Evolutionary conservation across 371 early-diverging fungal species (phyloP).

Genomic region (Dentiscutata heterogama): DNA sequence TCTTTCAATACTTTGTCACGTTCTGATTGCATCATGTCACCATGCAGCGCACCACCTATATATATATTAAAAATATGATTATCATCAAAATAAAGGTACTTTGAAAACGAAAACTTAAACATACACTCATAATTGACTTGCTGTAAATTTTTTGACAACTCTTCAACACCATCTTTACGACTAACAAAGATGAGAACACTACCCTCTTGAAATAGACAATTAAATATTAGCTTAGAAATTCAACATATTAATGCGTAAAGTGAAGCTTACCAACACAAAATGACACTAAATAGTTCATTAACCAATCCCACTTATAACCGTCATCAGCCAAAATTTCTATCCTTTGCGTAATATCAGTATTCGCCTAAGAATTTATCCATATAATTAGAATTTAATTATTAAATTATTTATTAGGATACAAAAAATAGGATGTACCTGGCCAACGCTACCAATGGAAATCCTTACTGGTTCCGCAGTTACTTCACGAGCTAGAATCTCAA

Average conservation of each 20-base stretch:
- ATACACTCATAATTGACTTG: constrained; percentile 66
- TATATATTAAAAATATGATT: not conserved
- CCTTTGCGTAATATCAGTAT: constrained; percentile 82
- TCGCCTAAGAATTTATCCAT: constrained; percentile 58
- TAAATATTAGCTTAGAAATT: too few relatives aligned
- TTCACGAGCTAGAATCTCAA: constrained; percentile 91
- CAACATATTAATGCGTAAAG: not conserved
- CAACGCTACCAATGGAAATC: constrained; percentile 79
- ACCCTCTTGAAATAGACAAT: constrained; percentile 55
- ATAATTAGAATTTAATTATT: not conserved
- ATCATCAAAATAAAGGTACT: not conserved
- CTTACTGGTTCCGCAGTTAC: constrained; percentile 93
- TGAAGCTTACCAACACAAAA: constrained; percentile 64
- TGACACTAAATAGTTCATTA: constrained; percentile 60
- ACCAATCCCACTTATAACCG: constrained; percentile 73
- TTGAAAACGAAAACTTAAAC: constrained; percentile 41
- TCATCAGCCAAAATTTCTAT: constrained; percentile 73
- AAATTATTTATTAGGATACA: not conserved
- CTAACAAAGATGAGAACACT: constrained; percentile 76
- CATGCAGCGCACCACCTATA: constrained; percentile 92
- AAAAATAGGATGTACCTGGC: constrained; percentile 54
- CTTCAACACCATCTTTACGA: constrained; percentile 71
- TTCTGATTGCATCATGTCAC: constrained; percentile 96
- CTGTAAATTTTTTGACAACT: constrained; percentile 64
- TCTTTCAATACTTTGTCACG: constrained; percentile 93